A percentile compares a stretch with the other conserved stretches of the same genome.
Conservation (phyloP, 495 filamentous ascomycete species). For the Friedmanniomyces simplex region DNA sequence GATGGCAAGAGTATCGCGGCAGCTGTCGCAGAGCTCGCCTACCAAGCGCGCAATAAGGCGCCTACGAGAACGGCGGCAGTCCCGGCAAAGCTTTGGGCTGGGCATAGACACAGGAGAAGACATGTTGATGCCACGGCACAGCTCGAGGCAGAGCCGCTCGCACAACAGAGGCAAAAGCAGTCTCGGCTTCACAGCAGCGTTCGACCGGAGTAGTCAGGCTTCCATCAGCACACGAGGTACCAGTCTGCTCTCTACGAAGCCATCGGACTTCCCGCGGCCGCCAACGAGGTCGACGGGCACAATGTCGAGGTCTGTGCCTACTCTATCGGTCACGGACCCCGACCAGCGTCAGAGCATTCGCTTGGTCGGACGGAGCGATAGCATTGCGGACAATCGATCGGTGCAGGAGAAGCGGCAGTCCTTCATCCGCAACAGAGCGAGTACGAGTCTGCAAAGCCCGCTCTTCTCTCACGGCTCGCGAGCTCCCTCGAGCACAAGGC, state of each 20-base stretch:
- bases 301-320: constrained; percentile 7
- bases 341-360: constrained; percentile 26
- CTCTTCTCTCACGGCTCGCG: constrained; percentile 16
- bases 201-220: constrained; percentile 21
- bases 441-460: constrained; percentile 15
- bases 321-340: constrained; percentile 12
- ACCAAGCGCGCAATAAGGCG: constrained; percentile 17
- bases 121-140: constrained; percentile 2
- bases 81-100: constrained; percentile 12
- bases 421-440: constrained; percentile 28
- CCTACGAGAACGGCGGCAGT: constrained; percentile 2
- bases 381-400: constrained; percentile 21
- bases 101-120: constrained; percentile 12
- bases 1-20: constrained; percentile 23
- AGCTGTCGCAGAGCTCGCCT: constrained; percentile 18
- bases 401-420: constrained; percentile 27
- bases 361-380: constrained; percentile 22
- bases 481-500: background rate
- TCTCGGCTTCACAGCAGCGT: constrained; percentile 4
- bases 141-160: constrained; percentile 2
- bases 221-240: constrained; percentile 24
- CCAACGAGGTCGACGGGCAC: constrained; percentile 2
- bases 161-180: constrained; percentile 7
- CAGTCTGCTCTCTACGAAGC: constrained; percentile 24
- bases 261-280: constrained; percentile 25